Evolutionary conservation across 73 alveolate genomes (phyloP).

Genomic region (Stentor roeselii): DNA sequence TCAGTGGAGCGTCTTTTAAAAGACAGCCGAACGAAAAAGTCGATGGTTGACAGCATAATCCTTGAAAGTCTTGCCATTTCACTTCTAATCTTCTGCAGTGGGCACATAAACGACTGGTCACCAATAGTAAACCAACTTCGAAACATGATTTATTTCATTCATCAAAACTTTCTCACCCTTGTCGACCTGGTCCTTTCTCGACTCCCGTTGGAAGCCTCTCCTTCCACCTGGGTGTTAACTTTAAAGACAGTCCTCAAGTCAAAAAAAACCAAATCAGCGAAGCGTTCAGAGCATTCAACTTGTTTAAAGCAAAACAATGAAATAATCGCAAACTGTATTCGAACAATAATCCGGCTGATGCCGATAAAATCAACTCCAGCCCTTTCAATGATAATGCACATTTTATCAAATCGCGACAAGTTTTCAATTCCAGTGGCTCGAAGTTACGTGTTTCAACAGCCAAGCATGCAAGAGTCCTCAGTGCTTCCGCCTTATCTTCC

Average conservation of each 20-base stretch:
- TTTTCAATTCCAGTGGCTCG: neutral
- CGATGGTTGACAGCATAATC: constrained; percentile 4
- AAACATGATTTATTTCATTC: constrained; percentile 39
- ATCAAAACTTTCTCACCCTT: constrained; percentile 49
- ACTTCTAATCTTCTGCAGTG: neutral
- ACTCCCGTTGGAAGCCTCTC: constrained; percentile 47
- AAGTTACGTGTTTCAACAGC: neutral
- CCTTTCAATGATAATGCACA: neutral
- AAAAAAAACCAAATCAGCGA: constrained; percentile 34
- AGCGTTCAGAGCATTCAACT: constrained; percentile 27
- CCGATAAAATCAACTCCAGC: neutral
- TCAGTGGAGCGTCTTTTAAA: neutral
- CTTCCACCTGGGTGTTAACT: constrained; percentile 41
- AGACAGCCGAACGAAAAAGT: constrained; percentile 1
- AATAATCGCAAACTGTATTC: neutral
- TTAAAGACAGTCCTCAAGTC: constrained; percentile 23
- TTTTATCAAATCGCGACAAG: constrained; percentile 3
- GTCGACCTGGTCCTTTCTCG: constrained; percentile 46
- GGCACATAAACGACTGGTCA: neutral
- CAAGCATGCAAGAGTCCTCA: neutral
- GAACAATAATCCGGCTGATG: constrained; percentile 12
- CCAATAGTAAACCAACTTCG: constrained; percentile 32
- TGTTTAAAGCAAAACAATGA: constrained; percentile 4
- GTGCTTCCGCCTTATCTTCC: constrained; percentile 36
- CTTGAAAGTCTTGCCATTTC: constrained; percentile 27